phyloP scores from a whole-genome alignment of 805 yeast species.

The Saccharomycopsis babjevae region DNA sequence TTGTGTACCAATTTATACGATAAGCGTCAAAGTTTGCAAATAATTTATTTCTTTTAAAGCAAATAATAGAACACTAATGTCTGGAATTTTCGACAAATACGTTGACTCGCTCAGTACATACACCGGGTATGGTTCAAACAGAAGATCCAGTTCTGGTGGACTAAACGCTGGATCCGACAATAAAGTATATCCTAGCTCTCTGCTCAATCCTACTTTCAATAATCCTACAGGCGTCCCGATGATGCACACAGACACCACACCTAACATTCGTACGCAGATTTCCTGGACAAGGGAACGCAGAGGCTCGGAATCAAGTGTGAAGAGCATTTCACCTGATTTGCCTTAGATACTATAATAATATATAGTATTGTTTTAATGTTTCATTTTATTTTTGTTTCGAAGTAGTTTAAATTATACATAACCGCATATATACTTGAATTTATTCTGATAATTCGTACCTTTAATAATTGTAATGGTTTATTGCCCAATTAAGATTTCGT shows the following conservation, averaged over 20 bases:
- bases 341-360: not conserved
- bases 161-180: constrained; percentile 2
- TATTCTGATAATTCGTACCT: no score
- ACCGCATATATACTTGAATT: no score
- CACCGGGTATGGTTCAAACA: constrained; percentile 4
- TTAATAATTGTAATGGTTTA: no score
- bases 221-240: not conserved
- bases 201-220: not conserved
- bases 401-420: no score
- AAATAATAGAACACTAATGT: constrained; percentile 3
- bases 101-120: constrained; percentile 3
- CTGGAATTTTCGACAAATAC: constrained; percentile 16
- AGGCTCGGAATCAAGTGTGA: not conserved
- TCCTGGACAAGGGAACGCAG: constrained; percentile 10
- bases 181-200: not conserved
- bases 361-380: no score
- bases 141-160: constrained; percentile 11
- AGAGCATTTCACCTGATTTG: not conserved
- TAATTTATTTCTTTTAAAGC: not conserved
- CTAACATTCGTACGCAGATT: constrained; percentile 14
- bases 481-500: no score
- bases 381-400: no score
- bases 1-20: no score
- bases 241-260: constrained; percentile 3
- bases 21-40: no score